phyloP scores from a whole-genome alignment of 805 yeast genomes.

The Wickerhamiella cacticola region DNA sequence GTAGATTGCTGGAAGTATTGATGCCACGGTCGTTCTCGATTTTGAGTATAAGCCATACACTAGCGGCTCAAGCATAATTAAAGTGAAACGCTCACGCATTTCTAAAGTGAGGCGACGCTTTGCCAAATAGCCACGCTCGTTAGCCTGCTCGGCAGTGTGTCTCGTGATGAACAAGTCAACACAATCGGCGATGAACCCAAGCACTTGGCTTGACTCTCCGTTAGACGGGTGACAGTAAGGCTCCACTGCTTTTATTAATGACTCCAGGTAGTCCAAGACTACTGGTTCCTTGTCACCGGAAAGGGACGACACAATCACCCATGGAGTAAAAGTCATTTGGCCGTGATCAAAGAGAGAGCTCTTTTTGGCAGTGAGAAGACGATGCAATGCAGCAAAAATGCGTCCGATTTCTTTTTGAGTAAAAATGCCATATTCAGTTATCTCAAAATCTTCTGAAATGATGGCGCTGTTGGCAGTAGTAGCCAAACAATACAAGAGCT shows the following conservation, averaged over 20 bases:
- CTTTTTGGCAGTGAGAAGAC: slow-evolving; percentile 23
- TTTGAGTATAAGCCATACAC: slow-evolving; percentile 41
- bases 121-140: slow-evolving; percentile 24
- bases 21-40: slow-evolving; percentile 11
- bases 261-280: slow-evolving; percentile 39
- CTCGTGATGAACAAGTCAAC: slow-evolving; percentile 31
- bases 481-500: slow-evolving; percentile 53
- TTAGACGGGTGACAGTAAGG: slow-evolving; percentile 87
- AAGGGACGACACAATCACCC: slow-evolving; percentile 4
- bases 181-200: slow-evolving; percentile 51
- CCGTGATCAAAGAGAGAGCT: slow-evolving; percentile 1
- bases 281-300: neutral
- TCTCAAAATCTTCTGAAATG: slow-evolving; percentile 26
- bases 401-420: slow-evolving; percentile 48
- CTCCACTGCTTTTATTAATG: slow-evolving; percentile 54
- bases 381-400: slow-evolving; percentile 37
- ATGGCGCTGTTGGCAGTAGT: slow-evolving; percentile 36
- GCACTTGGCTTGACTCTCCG: slow-evolving; percentile 64
- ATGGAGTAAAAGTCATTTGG: slow-evolving; percentile 5
- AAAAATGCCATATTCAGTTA: slow-evolving; percentile 52
- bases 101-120: slow-evolving; percentile 26
- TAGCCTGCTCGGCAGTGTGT: slow-evolving; percentile 29
- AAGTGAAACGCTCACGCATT: slow-evolving; percentile 34
- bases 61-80: slow-evolving; percentile 43
- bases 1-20: slow-evolving; percentile 14